phyloP scores from a whole-genome alignment of 352 stramenopile species.

The Thalassiosira mediterranea region DNA sequence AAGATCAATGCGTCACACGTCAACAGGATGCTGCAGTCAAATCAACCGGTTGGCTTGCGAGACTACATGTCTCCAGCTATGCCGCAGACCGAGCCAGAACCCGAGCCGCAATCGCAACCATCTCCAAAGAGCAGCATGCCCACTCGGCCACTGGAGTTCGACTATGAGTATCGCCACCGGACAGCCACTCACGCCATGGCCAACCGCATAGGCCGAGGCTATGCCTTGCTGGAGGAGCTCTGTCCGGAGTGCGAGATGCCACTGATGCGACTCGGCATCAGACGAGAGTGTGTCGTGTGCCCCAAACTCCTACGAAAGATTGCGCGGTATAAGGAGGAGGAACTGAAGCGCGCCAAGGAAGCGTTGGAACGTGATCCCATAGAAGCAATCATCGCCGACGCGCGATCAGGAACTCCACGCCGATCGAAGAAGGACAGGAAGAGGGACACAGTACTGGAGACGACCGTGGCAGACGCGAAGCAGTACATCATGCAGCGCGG shows the following conservation, averaged over 20 bases:
- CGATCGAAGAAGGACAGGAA: not conserved
- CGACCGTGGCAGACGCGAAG: not conserved
- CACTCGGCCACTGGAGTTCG: slow-evolving; percentile 19
- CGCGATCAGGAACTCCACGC: slow-evolving; percentile 2
- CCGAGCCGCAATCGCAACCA: slow-evolving; percentile 1
- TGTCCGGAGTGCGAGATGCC: slow-evolving; percentile 32
- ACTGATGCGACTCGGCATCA: not conserved
- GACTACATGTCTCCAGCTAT: too few relatives aligned
- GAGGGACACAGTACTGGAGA: not conserved
- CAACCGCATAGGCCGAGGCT: slow-evolving; percentile 10
- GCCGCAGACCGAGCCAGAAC: too few relatives aligned
- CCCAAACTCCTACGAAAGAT: slow-evolving; percentile 30
- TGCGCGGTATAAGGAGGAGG: not conserved
- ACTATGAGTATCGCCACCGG: slow-evolving; percentile 38
- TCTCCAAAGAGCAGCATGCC: not conserved
- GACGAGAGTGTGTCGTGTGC: slow-evolving; percentile 27
- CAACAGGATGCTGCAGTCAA: too few relatives aligned
- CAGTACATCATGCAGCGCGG: too few relatives aligned
- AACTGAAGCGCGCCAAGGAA: not conserved
- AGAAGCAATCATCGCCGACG: slow-evolving; percentile 30
- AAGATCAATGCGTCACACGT: too few relatives aligned
- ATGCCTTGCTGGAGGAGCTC: slow-evolving; percentile 14
- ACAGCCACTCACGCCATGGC: slow-evolving; percentile 23
- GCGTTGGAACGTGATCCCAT: slow-evolving; percentile 21
- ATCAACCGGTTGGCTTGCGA: too few relatives aligned